phyloP scores from a whole-genome alignment of 2,329 filamentous ascomycete species.

The Colletotrichum tamarilloi region DNA sequence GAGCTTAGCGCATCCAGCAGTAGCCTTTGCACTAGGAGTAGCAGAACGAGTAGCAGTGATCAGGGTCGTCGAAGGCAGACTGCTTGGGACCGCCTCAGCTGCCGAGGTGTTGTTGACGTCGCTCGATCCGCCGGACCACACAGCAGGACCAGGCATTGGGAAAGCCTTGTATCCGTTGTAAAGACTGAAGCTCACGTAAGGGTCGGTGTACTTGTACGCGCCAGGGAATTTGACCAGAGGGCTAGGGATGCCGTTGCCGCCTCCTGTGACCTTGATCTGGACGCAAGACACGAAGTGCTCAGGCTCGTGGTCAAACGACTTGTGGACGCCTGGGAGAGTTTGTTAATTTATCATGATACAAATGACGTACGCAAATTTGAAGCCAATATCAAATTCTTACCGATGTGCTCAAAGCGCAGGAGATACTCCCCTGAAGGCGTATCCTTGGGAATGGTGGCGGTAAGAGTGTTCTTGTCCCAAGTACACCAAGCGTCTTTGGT shows the following conservation, averaged over 20 bases:
- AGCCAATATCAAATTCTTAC: constrained; percentile 9
- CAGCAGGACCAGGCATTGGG: constrained; percentile 22
- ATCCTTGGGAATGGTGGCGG: constrained; percentile 46
- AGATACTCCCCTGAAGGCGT: constrained; percentile 51
- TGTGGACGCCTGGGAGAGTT: constrained; percentile 30
- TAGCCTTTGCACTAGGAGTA: not conserved
- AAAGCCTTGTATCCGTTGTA: constrained; percentile 37
- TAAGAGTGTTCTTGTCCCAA: constrained; percentile 39
- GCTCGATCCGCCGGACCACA: constrained; percentile 14
- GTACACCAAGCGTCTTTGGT: constrained; percentile 39
- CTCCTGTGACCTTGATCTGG: constrained; percentile 37
- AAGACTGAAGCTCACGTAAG: constrained; percentile 39
- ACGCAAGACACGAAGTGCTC: constrained; percentile 38
- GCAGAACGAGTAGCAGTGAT: not conserved
- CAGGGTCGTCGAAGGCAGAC: not conserved
- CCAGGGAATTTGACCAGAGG: constrained; percentile 45
- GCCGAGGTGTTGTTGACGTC: not conserved
- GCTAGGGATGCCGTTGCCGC: constrained; percentile 37
- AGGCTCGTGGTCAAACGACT: constrained; percentile 40
- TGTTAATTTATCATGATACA: not conserved
- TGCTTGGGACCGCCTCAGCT: not conserved
- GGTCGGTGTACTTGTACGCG: constrained; percentile 41
- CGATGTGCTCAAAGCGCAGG: constrained; percentile 48
- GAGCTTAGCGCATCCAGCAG: not conserved
- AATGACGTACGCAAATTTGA: no score